Base-by-base conservation (phyloP, 1,284 basidiomycete species). In the Xerocomus amazonicus region DNA sequence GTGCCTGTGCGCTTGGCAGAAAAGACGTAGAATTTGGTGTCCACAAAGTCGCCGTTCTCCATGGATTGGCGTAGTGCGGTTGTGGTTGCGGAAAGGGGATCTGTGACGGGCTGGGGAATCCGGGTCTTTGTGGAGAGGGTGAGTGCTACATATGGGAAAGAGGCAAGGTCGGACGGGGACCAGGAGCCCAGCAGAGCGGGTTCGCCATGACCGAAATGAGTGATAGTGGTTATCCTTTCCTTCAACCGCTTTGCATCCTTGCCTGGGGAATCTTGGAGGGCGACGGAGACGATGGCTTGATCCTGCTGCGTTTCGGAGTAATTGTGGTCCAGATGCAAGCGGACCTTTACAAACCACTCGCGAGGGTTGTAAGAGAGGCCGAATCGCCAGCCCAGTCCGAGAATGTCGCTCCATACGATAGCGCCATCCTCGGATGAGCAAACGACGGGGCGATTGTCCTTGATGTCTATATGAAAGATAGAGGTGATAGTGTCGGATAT, bases 11-110 rank as follows among this genome's bases (percentile, higher is more conserved):
- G 39, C 40, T 47, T 62, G 14, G 52, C 36, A 12, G 66, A 67
- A 46, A 65, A 65, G 16, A 31, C 66, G 10, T 68, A 58, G 31
- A 63, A 63, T 35, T 64, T 67, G 6, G 64, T 62, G 36, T 63
- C 56, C 1, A 62, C 46, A 37, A 63, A 67, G 38, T 65, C 58
- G 4, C 64, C 62, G 16, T 29, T 55, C 12, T 45, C 42, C 64
- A 68, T 55, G 34, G 66, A 68, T 29, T 53, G 51, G 39, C 52
- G 51, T 3, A 68, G 29, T 1, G 60, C 66, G 36, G 46, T 19
- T 0, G 62, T 50, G 6, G 51, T 46, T 4, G 62, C 49, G 8
- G 50, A 28, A 9, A 63, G 60, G 0, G 61, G 63, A 13, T 51
- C 52, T 3, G 56, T 26, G 45, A 32, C 27, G 9, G 12, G 39